Base-by-base conservation (phyloP, 257 asterid species). In the Craterostigma plantagineum region DNA sequence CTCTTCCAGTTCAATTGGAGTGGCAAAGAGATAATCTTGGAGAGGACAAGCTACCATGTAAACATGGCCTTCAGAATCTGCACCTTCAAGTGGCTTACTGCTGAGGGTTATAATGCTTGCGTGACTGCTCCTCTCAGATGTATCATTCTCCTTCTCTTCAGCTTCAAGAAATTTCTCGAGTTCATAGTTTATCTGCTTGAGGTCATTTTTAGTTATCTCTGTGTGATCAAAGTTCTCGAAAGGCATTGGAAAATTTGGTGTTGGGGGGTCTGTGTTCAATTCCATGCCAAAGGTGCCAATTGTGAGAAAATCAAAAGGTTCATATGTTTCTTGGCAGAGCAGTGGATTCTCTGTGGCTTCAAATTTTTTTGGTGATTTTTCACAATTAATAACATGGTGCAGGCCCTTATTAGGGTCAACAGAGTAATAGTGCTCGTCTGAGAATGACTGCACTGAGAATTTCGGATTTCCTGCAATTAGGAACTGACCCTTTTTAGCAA, bases 221-320 rank as follows among this genome's bases (percentile, higher is more conserved):
- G 39, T 53, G 62, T 60, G 66, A 57, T 53, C 62, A 53, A 48
- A 38, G n/a, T 60, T 52, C 38, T 76, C 66, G 15, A 51, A 56
- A 33, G 70, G 51, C 56, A 49, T 50, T 1, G 72, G 62, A 43
- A 84, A 67, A 30, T 79, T 72, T 45, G 93, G 92, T 43, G 96
- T 74, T 42, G 92, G 70, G 50, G 87, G 81, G 42, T 71, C 81
- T 38, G 67, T 60, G 52, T 49, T 45, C 38, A 70, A 53, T 54
- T 77, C 80, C 60, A 56, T 56, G 36, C 92, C 93, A 4, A 84
- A 69, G 61, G 93, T 84, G 16, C 93, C 93, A 60, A 84, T 84
- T 55, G 96, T 65, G 46, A 84, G 93, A 59, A 84, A 77, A n/a
- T 80, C 82, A 60, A 77, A 80, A 45, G 72, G 59, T 52, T 80